Base-by-base conservation (phyloP, 106 monocot species). In the Dioscorea dumetorum region DNA sequence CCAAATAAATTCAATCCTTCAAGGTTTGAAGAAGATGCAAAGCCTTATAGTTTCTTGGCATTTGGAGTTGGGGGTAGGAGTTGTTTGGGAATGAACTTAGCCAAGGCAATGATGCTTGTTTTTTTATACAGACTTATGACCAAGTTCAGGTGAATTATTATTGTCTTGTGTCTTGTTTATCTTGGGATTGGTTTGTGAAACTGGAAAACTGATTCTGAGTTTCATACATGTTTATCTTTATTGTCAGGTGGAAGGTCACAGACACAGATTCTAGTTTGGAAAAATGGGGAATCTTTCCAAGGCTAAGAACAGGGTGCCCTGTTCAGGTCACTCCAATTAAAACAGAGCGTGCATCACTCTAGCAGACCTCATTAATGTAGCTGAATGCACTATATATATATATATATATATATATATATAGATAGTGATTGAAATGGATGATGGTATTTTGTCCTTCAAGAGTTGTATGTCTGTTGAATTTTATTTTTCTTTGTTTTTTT, bases 31-130 rank as follows among this genome's bases (percentile, higher is more conserved):
- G 88, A 82, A 48, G 78, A 85, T 16, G 63, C 48, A 12, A 85
- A 78, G 60, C 64, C 80, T 8, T 78, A 83, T 34, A 79, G 81
- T 31, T 88, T 88, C 72, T 57, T 93, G 59, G 88, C 85, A 0
- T 93, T 93, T 66, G 88, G 92, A 50, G 76, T 71, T 14, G 85
- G 92, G 34, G 83, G 76, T 15, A 93, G 85, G 69, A 85, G 71
- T 32, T 93, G 92, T 74, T 70, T 93, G 78, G 92, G 92, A 22
- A 93, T 93, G 78, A 93, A 93, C 69, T 67, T 88, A 13, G 92
- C 92, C 31, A 93, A 79, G 79, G 78, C 76, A n/a, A 85, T 88
- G 88, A 88, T 93, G 85, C 54, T 86, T 15, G 77, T 93, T 31
- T 93, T 93, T 64, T 78, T 93, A 6, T 88, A 88, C 58, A 77